phyloP scores from a whole-genome alignment of 1,284 basidiomycete species.

The Hortiboletus rubellus region DNA sequence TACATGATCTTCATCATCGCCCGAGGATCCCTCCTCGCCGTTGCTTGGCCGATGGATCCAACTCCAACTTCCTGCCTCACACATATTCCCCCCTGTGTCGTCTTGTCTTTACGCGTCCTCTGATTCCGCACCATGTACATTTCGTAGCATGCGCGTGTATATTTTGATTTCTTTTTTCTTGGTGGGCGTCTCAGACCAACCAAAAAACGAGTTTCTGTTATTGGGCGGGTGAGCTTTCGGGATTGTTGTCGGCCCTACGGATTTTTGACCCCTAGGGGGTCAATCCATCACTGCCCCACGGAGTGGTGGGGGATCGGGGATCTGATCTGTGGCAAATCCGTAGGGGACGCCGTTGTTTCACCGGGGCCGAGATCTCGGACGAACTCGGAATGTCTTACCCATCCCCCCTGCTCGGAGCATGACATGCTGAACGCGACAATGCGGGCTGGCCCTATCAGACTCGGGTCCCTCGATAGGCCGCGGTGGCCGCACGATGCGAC shows the following conservation, averaged over 20 bases:
- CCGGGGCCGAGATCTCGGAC: too few relatives aligned
- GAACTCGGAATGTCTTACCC: too few relatives aligned
- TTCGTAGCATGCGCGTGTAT: conserved; percentile 19
- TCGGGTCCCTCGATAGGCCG: background rate
- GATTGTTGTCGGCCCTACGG: too few relatives aligned
- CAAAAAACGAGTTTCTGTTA: background rate
- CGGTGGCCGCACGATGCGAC: background rate
- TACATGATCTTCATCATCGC: background rate
- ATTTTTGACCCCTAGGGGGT: too few relatives aligned
- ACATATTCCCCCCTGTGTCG: conserved; percentile 1
- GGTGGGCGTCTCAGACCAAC: background rate
- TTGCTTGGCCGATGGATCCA: conserved; percentile 2
- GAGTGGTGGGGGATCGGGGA: background rate
- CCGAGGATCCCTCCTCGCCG: background rate
- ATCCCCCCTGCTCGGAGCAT: too few relatives aligned
- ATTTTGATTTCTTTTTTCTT: background rate
- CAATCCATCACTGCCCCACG: too few relatives aligned
- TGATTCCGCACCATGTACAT: conserved; percentile 7
- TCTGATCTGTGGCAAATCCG: background rate
- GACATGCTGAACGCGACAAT: background rate
- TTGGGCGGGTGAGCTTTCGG: too few relatives aligned
- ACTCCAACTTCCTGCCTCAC: background rate
- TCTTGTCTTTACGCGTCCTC: background rate
- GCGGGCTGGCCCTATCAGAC: background rate
- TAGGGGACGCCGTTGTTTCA: too few relatives aligned